Conservation (phyloP, 805 yeast genomes). For the Cyberlindnera maclurae region DNA sequence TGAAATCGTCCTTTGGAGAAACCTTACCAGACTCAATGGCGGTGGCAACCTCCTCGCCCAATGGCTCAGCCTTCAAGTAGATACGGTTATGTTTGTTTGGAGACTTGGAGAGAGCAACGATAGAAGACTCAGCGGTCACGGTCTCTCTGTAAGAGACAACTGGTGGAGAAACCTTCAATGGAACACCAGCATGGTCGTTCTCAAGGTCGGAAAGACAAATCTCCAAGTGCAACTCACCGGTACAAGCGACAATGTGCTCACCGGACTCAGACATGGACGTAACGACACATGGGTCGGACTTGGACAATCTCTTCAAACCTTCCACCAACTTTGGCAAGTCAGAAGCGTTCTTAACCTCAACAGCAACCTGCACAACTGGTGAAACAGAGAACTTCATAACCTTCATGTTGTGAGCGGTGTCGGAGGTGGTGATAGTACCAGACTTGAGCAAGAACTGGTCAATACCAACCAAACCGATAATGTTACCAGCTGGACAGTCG, state of each 20-base stretch:
- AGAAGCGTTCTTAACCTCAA: conserved; percentile 98
- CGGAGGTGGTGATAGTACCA: conserved; percentile 97
- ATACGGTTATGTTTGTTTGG: conserved; percentile 99
- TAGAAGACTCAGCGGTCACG: conserved; percentile 87
- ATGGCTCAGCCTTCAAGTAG: conserved; percentile 94
- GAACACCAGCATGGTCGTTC: conserved; percentile 99
- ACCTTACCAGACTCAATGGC: conserved; percentile 93
- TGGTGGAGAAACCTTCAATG: conserved; percentile 95
- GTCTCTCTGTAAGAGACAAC: conserved; percentile 99
- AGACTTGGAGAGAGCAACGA: conserved; percentile 96
- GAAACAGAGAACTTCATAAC: conserved; percentile 99
- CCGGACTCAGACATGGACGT: conserved; percentile 85
- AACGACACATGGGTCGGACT: conserved; percentile 98
- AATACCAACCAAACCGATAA: conserved; percentile 99
- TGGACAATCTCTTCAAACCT: conserved; percentile 99
- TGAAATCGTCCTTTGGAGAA: conserved; percentile 95
- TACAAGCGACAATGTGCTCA: conserved; percentile 99
- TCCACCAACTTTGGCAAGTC: conserved; percentile 99
- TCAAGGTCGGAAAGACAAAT: conserved; percentile 93
- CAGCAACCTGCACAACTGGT: conserved; percentile 99
- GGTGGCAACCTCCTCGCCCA: conserved; percentile 83
- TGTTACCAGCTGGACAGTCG: conserved; percentile 99
- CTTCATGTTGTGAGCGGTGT: conserved; percentile 97
- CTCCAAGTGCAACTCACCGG: conserved; percentile 99
- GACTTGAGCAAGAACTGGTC: conserved; percentile 99